A percentile compares a stretch with the other conserved stretches of the same genome.
These are phyloP conservation scores for Agaricus subrufescens DNA, from an alignment of 768 basidiomycete species.

Conservation along the genomic window DNA sequence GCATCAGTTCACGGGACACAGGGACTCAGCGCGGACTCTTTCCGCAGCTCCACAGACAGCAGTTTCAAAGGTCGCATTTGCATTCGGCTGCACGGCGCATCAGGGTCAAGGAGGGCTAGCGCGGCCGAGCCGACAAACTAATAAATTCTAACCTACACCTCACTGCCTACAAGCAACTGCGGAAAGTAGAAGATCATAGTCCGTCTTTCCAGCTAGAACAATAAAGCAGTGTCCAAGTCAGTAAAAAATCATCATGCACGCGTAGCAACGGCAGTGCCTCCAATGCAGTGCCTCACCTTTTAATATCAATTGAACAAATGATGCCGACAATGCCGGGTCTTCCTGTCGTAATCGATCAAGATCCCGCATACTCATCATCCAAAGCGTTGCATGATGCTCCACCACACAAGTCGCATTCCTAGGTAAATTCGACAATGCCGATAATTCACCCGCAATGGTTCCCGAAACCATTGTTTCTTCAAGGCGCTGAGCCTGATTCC, in stretches of 20 bases:
- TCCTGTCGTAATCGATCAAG: constrained; percentile 64
- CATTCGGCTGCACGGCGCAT: too few species aligned
- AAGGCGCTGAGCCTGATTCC: constrained; percentile 57
- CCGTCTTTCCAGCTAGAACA: constrained; percentile 54
- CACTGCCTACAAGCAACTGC: constrained; percentile 34
- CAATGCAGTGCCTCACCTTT: constrained; percentile 48
- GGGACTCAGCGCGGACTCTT: too few species aligned
- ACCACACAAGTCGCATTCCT: constrained; percentile 86
- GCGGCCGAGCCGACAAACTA: too few species aligned
- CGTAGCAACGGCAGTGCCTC: neutral
- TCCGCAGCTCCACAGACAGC: too few species aligned
- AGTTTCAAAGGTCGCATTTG: too few species aligned
- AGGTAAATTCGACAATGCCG: constrained; percentile 71
- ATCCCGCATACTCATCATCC: constrained; percentile 65
- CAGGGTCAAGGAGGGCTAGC: too few species aligned
- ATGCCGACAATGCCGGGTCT: constrained; percentile 58
- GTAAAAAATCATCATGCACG: neutral
- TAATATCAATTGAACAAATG: constrained; percentile 63
- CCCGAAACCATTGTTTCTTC: constrained; percentile 94
- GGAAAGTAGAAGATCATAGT: constrained; percentile 58
- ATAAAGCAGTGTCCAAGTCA: neutral
- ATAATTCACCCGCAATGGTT: constrained; percentile 87
- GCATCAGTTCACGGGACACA: too few species aligned
- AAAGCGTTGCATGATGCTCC: constrained; percentile 70
- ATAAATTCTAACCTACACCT: neutral